Conservation (phyloP, 148 eudicot genomes). For the Salicornia ramosissima region DNA sequence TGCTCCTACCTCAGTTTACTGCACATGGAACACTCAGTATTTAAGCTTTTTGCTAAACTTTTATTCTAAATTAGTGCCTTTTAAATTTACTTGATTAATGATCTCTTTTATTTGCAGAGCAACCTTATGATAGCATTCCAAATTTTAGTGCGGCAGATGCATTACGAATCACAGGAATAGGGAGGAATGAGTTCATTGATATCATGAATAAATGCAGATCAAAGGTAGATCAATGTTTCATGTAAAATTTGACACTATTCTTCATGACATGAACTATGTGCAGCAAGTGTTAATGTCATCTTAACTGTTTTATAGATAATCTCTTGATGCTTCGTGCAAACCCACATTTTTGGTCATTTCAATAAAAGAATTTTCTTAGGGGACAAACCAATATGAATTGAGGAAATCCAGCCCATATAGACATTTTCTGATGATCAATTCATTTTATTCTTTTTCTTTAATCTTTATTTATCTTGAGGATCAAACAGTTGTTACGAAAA, state of each 20-base stretch:
- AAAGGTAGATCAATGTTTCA: slow-evolving; percentile 51
- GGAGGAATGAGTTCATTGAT: slow-evolving; percentile 98
- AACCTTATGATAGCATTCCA: slow-evolving; percentile 97
- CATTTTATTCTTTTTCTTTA: not conserved
- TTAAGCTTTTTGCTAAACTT: no score
- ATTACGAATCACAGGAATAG: slow-evolving; percentile 82
- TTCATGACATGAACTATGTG: not conserved
- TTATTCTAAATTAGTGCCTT: slow-evolving; percentile 9
- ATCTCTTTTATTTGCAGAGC: slow-evolving; percentile 53
- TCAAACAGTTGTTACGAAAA: not conserved
- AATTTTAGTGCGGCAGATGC: slow-evolving; percentile 98
- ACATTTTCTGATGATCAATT: not conserved
- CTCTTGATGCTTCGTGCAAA: not conserved
- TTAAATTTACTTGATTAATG: slow-evolving; percentile 8
- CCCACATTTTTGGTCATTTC: not conserved
- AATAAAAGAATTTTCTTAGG: not conserved
- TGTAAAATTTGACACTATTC: not conserved
- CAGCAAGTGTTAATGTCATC: not conserved
- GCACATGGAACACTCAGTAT: no score
- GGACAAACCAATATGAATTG: not conserved
- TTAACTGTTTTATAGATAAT: not conserved
- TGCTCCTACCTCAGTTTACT: no score
- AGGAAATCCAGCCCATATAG: not conserved
- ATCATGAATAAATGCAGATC: slow-evolving; percentile 99
- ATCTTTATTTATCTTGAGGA: not conserved